phyloP scores from a whole-genome alignment of 1,284 basidiomycete species.

The Leccinum griseonigrum region DNA sequence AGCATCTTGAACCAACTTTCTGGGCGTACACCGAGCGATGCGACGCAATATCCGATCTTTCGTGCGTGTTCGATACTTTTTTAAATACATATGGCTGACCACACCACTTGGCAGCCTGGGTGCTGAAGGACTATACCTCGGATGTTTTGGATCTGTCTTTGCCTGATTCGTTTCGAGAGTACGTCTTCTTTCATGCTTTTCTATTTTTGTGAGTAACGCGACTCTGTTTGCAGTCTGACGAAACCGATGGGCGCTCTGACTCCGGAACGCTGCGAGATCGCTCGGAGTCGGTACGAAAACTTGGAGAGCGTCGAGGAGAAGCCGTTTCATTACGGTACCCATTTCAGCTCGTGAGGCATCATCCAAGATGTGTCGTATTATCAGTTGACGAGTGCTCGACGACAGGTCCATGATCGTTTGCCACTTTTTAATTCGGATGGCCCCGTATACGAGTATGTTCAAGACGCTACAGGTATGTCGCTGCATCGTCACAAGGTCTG shows the following conservation, averaged over 20 bases:
- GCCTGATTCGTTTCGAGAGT: constrained; percentile 76
- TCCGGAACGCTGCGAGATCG: constrained; percentile 67
- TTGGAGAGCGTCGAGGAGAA: constrained; percentile 80
- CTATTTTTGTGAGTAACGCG: constrained; percentile 11
- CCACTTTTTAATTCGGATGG: constrained; percentile 88
- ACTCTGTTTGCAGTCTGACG: constrained; percentile 50
- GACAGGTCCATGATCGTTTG: constrained; percentile 87
- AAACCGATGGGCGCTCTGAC: constrained; percentile 94
- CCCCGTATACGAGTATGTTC: constrained; percentile 92
- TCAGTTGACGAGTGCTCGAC: not conserved
- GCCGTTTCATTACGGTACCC: constrained; percentile 93
- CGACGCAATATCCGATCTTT: constrained; percentile 95
- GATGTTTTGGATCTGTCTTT: constrained; percentile 68
- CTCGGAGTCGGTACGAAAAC: constrained; percentile 72
- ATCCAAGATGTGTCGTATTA: not conserved
- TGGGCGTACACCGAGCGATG: constrained; percentile 89
- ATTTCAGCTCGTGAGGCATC: constrained; percentile 72
- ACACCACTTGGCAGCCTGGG: constrained; percentile 61
- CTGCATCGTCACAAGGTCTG: not conserved
- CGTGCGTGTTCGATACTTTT: constrained; percentile 48
- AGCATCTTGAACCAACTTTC: constrained; percentile 88
- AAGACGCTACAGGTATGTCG: constrained; percentile 69
- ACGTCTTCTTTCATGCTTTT: constrained; percentile 26
- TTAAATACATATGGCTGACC: not conserved
- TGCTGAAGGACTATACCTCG: constrained; percentile 84